Percentiles rank a stretch among this genome's conserved stretches.
phyloP scores from a whole-genome alignment of 345 rosid genomes.

The Passiflora organensis region DNA sequence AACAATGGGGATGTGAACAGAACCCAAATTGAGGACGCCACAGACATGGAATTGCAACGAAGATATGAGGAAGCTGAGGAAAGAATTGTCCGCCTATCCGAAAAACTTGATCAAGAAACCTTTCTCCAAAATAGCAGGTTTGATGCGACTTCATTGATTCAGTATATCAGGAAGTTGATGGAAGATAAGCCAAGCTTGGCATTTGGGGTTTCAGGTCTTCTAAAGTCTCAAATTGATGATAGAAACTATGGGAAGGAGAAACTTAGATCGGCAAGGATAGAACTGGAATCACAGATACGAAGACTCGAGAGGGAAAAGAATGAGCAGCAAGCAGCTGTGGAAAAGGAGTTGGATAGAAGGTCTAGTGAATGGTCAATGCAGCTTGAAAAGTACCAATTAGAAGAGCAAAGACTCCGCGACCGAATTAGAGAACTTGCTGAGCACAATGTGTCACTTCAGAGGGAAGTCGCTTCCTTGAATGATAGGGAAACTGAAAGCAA shows the following conservation, averaged over 20 bases:
- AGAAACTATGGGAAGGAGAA: constrained; percentile 59
- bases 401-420: constrained; percentile 90
- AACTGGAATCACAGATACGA: constrained; percentile 44
- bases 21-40: constrained; percentile 37
- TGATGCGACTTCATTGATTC: constrained; percentile 61
- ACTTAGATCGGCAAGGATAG: constrained; percentile 46
- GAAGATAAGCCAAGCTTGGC: constrained; percentile 75
- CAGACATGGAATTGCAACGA: constrained; percentile 48
- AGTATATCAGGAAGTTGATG: constrained; percentile 43
- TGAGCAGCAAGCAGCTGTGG: constrained; percentile 73
- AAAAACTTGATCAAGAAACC: constrained; percentile 57
- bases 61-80: constrained; percentile 69
- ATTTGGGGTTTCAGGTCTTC: constrained; percentile 57
- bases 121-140: constrained; percentile 47
- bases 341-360: constrained; percentile 95
- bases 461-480: constrained; percentile 61
- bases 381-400: constrained; percentile 73
- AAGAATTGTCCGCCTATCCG: constrained; percentile 60
- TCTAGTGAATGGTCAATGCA: constrained; percentile 83
- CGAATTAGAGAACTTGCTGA: constrained; percentile 95
- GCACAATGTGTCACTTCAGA: constrained; percentile 90
- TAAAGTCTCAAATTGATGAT: constrained; percentile 57
- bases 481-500: constrained; percentile 68
- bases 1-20: constrained; percentile 26
- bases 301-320: constrained; percentile 72